Evolutionary conservation across 1,139 yeast species (phyloP).

Genomic region (Hyphopichia burtonii): DNA sequence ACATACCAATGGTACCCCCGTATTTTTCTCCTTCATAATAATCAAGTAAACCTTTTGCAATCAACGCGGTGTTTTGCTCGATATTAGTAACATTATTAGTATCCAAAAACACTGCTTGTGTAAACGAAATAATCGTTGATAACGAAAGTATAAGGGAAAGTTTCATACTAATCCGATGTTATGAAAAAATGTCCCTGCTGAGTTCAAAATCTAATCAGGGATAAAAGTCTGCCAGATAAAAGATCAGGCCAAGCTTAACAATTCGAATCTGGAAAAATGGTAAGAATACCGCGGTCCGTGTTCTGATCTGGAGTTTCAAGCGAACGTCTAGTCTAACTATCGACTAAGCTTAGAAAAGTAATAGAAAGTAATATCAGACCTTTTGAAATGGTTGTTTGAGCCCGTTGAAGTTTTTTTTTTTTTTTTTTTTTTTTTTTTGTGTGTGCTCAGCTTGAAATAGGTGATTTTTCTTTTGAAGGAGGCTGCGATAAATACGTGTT

Average conservation of each 20-base stretch:
- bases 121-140: slow-evolving; percentile 5
- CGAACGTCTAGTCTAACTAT: too few species aligned
- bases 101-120: slow-evolving; percentile 30
- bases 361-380: too few species aligned
- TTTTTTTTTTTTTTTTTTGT: background rate
- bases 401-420: background rate
- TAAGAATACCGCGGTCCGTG: too few species aligned
- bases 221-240: too few species aligned
- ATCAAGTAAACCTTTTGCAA: slow-evolving; percentile 65
- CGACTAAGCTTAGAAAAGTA: too few species aligned
- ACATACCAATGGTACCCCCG: slow-evolving; percentile 81
- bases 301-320: too few species aligned
- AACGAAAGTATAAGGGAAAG: slow-evolving; percentile 4
- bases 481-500: background rate
- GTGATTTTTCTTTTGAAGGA: background rate
- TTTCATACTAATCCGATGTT: background rate
- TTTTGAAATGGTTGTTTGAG: too few species aligned
- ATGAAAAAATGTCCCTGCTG: too few species aligned
- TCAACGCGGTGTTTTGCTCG: slow-evolving; percentile 51
- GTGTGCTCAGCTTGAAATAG: background rate
- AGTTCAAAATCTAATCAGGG: too few species aligned
- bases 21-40: slow-evolving; percentile 63
- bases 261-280: too few species aligned
- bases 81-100: slow-evolving; percentile 38
- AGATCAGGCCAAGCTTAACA: too few species aligned